Conservation (phyloP, 805 yeast species). For the Candida takata region DNA sequence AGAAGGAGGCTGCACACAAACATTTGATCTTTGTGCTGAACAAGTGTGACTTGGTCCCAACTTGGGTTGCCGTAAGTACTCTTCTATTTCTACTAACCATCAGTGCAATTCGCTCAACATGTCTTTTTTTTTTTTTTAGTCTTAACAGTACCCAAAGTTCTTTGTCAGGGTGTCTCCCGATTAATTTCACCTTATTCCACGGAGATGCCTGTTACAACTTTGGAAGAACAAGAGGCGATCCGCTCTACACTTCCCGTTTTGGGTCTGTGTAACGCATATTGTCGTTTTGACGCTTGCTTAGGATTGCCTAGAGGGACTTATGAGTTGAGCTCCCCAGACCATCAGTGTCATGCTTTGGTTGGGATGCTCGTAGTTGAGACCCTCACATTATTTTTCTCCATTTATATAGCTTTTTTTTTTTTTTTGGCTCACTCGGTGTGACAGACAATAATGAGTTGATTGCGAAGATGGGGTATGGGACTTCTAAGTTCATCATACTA, state of each 20-base stretch:
- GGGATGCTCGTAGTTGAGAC: slow-evolving; percentile 79
- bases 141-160: slow-evolving; percentile 58
- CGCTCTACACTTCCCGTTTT: slow-evolving; percentile 45
- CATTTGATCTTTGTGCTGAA: slow-evolving; percentile 91
- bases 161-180: slow-evolving; percentile 66
- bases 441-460: not conserved
- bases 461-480: not conserved
- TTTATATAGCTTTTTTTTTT: slow-evolving; percentile 12
- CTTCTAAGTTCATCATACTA: slow-evolving; percentile 11
- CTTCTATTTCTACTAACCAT: slow-evolving; percentile 16
- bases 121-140: not conserved
- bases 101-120: not conserved
- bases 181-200: slow-evolving; percentile 26
- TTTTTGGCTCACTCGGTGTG: not conserved
- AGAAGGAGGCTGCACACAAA: slow-evolving; percentile 92
- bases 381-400: slow-evolving; percentile 53
- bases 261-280: slow-evolving; percentile 27
- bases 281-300: slow-evolving; percentile 28
- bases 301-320: slow-evolving; percentile 33
- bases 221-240: slow-evolving; percentile 75
- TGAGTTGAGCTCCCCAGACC: slow-evolving; percentile 66
- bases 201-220: slow-evolving; percentile 92
- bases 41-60: slow-evolving; percentile 97
- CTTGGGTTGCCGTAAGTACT: slow-evolving; percentile 97
- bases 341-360: not conserved